phyloP scores from a whole-genome alignment of 73 alveolate genomes.

The Halteria grandinella region DNA sequence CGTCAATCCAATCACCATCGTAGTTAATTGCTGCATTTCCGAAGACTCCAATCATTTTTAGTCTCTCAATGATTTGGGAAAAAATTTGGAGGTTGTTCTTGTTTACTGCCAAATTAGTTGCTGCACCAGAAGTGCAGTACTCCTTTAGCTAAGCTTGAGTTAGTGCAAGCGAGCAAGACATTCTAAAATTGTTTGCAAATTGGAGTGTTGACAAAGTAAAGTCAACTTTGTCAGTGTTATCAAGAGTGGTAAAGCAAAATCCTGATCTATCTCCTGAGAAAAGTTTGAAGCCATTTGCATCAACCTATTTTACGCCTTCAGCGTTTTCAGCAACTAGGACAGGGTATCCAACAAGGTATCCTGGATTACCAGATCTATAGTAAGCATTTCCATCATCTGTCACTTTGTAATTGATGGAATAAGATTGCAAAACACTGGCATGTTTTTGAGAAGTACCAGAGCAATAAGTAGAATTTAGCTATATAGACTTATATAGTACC shows the following conservation, averaged over 20 bases:
- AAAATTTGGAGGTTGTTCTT: conserved; percentile 19
- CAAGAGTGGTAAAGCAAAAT: neutral
- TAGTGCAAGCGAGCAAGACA: neutral
- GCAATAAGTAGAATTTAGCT: too few relatives aligned
- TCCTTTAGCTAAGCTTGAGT: neutral
- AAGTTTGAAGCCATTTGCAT: neutral
- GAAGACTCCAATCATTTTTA: neutral
- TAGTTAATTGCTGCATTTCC: conserved; percentile 29
- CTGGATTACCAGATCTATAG: conserved; percentile 51
- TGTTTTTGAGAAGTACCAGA: too few relatives aligned
- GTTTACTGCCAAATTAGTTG: neutral
- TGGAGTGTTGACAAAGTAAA: neutral
- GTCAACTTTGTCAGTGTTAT: neutral
- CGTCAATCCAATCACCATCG: conserved; percentile 13
- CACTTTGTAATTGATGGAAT: too few relatives aligned
- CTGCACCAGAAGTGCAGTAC: conserved; percentile 7
- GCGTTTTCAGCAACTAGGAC: neutral
- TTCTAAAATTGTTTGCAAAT: neutral
- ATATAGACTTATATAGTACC: neutral
- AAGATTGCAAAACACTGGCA: too few relatives aligned
- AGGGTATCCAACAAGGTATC: conserved; percentile 20
- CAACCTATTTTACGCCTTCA: neutral
- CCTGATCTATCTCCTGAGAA: conserved; percentile 12
- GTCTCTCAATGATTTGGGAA: neutral
- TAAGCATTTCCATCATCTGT: too few relatives aligned